Percentiles rank a stretch among this genome's conserved stretches.
phyloP scores from a whole-genome alignment of 1,139 yeast species.

The Arxiozyma slooffiae region DNA sequence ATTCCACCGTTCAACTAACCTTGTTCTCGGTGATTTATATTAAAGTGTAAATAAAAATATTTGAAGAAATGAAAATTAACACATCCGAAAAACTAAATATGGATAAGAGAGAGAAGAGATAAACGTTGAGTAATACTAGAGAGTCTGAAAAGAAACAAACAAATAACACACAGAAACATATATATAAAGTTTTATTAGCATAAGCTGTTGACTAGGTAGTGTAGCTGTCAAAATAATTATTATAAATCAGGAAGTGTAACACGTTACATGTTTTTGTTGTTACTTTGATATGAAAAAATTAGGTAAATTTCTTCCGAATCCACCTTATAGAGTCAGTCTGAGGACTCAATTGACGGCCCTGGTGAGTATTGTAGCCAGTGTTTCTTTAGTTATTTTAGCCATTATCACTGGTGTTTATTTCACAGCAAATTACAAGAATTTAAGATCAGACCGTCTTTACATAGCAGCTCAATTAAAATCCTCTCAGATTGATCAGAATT shows the following conservation, averaged over 20 bases:
- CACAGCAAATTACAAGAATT: constrained; percentile 48
- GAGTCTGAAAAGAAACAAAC: neutral
- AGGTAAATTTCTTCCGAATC: constrained; percentile 9
- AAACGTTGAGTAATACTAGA: neutral
- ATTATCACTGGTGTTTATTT: constrained; percentile 75
- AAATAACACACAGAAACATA: too few relatives aligned
- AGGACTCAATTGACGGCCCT: constrained; percentile 67
- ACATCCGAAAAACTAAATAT: neutral
- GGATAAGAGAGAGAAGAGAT: neutral
- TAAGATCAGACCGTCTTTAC: constrained; percentile 61
- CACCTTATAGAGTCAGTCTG: constrained; percentile 34
- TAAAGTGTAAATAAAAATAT: too few relatives aligned
- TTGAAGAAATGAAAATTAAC: neutral
- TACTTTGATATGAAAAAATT: neutral
- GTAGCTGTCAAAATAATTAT: neutral
- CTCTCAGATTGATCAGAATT: constrained; percentile 63
- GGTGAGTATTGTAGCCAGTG: constrained; percentile 64
- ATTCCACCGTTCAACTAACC: neutral
- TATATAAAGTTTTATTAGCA: too few relatives aligned
- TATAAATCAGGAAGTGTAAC: neutral
- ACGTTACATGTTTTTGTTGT: neutral
- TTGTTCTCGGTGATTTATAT: neutral
- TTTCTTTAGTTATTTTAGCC: constrained; percentile 68
- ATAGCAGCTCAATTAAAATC: constrained; percentile 76
- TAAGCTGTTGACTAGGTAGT: neutral